Conservation (phyloP, 1,284 basidiomycete genomes). For the Leucoagaricus sp. region DNA sequence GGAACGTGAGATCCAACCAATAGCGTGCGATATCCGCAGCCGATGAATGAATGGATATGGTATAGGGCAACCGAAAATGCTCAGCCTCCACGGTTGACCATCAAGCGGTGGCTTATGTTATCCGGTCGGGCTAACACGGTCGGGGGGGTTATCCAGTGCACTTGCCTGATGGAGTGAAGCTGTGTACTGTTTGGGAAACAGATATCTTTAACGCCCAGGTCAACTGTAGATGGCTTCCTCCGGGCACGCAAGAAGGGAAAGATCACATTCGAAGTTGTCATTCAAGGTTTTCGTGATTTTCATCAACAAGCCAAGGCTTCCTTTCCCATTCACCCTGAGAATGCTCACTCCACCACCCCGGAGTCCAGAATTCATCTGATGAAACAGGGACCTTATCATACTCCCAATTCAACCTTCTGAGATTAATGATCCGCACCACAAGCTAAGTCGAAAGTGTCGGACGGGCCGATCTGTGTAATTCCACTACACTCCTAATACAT, state of each 20-base stretch:
- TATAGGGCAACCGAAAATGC: conserved; percentile 2
- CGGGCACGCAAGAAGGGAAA: no score
- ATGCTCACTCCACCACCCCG: background rate
- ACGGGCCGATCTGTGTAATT: conserved; percentile 12
- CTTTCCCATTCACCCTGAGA: background rate
- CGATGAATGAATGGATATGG: background rate
- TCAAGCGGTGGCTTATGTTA: conserved; percentile 2
- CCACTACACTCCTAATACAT: conserved; percentile 16
- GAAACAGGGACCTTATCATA: conserved; percentile 12
- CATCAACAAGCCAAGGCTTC: background rate
- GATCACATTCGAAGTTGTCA: no score
- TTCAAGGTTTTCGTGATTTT: no score
- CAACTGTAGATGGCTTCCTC: no score
- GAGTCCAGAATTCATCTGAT: conserved; percentile 4
- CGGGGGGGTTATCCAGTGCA: background rate
- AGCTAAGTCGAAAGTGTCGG: conserved; percentile 2
- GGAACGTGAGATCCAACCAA: conserved; percentile 1
- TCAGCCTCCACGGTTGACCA: conserved; percentile 5
- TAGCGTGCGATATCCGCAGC: background rate
- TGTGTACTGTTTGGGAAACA: background rate
- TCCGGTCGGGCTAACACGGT: background rate
- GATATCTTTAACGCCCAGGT: background rate
- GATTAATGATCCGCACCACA: conserved; percentile 6
- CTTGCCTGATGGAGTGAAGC: conserved; percentile 6
- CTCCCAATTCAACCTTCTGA: background rate